Evolutionary conservation across 768 basidiomycete genomes (phyloP).

Genomic region (Mycena leptocephala): DNA sequence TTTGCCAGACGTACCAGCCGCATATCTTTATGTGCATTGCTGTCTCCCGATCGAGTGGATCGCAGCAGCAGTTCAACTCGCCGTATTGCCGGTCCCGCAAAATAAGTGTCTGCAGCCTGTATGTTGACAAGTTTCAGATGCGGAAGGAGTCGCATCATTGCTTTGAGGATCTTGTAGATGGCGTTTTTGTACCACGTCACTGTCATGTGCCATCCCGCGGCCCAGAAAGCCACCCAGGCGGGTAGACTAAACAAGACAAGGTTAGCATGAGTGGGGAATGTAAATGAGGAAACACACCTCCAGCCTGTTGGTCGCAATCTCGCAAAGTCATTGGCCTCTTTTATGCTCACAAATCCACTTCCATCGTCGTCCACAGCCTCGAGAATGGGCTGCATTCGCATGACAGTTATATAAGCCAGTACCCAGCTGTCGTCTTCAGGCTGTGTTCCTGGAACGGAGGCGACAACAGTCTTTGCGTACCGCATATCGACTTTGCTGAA

Average conservation of each 20-base stretch:
- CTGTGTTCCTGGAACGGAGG: background rate
- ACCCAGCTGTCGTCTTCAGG: constrained; percentile 40
- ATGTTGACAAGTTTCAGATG: constrained; percentile 31
- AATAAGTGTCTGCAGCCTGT: constrained; percentile 26
- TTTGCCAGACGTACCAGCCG: no score
- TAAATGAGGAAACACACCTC: constrained; percentile 28
- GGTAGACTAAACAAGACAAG: constrained; percentile 36
- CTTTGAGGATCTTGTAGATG: constrained; percentile 33
- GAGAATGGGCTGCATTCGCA: constrained; percentile 43
- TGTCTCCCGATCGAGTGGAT: constrained; percentile 22
- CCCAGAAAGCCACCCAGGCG: constrained; percentile 50
- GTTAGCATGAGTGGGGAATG: background rate
- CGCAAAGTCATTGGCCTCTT: constrained; percentile 45
- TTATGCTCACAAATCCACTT: constrained; percentile 45
- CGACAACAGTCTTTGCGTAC: background rate
- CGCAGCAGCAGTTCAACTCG: constrained; percentile 39
- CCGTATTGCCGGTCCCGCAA: constrained; percentile 4
- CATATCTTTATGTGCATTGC: no score
- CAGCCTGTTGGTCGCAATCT: constrained; percentile 37
- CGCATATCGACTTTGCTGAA: constrained; percentile 9
- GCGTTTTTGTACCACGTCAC: constrained; percentile 37
- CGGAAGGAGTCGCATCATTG: constrained; percentile 20
- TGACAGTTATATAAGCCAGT: constrained; percentile 43
- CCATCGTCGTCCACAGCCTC: constrained; percentile 48
- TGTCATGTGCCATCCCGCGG: constrained; percentile 41